Evolutionary conservation across 2,329 filamentous ascomycete genomes (phyloP).

Genomic region (Aspergillus alliaceus): DNA sequence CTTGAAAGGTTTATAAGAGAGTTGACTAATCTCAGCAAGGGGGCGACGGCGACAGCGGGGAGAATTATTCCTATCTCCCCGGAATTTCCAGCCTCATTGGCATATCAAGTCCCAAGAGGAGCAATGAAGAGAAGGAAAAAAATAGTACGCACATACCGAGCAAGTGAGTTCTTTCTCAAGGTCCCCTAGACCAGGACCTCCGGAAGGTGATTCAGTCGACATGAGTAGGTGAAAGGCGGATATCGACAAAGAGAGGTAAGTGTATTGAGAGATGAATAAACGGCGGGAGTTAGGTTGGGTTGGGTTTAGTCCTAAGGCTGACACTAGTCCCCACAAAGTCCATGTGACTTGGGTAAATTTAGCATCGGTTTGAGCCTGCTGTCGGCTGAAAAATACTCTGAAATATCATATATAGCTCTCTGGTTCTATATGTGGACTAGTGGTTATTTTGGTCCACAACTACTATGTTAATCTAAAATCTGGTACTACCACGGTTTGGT

Average conservation of each 20-base stretch:
- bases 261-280: not conserved
- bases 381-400: no score
- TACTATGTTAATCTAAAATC: no score
- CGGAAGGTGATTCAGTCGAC: constrained; percentile 14
- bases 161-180: constrained; percentile 93
- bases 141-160: constrained; percentile 65
- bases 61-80: not conserved
- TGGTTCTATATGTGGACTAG: no score
- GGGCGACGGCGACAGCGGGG: not conserved
- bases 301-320: not conserved
- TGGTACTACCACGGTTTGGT: no score
- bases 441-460: no score
- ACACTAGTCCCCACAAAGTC: no score
- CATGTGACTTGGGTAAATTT: no score
- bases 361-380: no score
- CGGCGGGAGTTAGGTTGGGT: not conserved
- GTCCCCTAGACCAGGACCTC: constrained; percentile 54
- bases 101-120: not conserved
- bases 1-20: not conserved
- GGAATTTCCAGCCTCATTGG: not conserved
- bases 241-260: not conserved
- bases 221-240: constrained; percentile 9
- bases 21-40: not conserved
- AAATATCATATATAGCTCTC: no score
- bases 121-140: constrained; percentile 8